phyloP scores from a whole-genome alignment of 2,329 filamentous ascomycete species.

The Colletotrichum sp. region DNA sequence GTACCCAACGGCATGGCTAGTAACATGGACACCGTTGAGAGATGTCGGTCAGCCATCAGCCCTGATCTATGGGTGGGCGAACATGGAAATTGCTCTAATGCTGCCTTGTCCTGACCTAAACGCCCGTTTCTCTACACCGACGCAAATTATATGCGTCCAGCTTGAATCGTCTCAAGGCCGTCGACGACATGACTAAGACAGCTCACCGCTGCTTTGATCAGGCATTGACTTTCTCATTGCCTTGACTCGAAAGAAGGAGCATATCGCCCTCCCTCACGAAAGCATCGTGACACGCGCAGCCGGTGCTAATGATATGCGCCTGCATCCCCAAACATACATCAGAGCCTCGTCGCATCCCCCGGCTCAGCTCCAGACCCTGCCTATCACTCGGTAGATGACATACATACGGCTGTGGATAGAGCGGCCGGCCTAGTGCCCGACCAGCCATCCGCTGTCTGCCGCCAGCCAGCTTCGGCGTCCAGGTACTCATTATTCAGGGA shows the following conservation, averaged over 20 bases:
- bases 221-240: background rate
- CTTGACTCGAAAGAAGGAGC: background rate
- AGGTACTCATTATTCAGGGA: background rate
- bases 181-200: background rate
- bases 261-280: background rate
- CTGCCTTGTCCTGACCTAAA: background rate
- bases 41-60: slow-evolving; percentile 2
- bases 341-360: background rate
- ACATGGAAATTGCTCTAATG: background rate
- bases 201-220: slow-evolving; percentile 8
- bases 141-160: background rate
- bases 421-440: background rate
- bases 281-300: background rate
- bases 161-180: background rate
- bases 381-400: slow-evolving; percentile 17
- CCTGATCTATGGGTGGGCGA: background rate
- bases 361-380: background rate
- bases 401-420: slow-evolving; percentile 8
- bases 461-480: background rate
- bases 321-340: background rate
- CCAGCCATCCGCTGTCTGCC: background rate
- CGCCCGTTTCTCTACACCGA: background rate
- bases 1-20: background rate
- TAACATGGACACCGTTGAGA: background rate
- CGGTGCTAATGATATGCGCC: background rate